A percentile compares a stretch with the other conserved stretches of the same genome.
phyloP scores from a whole-genome alignment of 352 stramenopile species.

The Globisporangium irregulare region DNA sequence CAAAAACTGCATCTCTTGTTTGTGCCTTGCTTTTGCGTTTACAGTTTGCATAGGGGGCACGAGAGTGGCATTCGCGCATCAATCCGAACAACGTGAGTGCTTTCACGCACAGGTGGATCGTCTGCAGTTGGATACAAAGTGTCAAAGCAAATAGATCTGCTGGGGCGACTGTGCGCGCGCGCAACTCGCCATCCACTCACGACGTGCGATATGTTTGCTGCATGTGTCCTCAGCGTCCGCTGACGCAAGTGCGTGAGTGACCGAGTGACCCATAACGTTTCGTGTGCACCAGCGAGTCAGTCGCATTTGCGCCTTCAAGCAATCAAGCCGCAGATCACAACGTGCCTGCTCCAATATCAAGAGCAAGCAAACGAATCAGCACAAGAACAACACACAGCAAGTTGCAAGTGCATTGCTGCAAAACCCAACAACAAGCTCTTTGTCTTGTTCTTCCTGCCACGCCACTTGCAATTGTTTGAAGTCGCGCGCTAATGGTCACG shows the following conservation, averaged over 20 bases:
- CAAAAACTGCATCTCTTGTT: no score
- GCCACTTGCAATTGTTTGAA: background rate
- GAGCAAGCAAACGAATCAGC: background rate
- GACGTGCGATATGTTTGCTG: conserved; percentile 5
- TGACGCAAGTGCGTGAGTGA: conserved; percentile 2
- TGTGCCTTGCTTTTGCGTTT: background rate
- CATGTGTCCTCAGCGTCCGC: background rate
- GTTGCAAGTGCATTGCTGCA: background rate
- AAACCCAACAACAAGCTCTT: background rate
- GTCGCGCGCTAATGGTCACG: background rate
- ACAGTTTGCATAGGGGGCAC: background rate
- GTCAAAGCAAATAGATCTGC: background rate
- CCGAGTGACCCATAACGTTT: background rate
- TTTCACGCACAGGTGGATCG: background rate
- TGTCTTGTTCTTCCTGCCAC: background rate
- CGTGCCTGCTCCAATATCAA: background rate
- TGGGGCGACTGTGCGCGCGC: background rate
- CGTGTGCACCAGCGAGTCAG: background rate
- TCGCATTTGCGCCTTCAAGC: background rate
- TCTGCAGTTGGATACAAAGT: background rate
- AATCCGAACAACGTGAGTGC: background rate
- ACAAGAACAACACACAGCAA: background rate
- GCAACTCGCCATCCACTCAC: background rate
- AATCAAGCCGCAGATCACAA: background rate
- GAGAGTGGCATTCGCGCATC: background rate